Conservation (phyloP, 2,329 filamentous ascomycete species). For the Colletotrichum lini region DNA sequence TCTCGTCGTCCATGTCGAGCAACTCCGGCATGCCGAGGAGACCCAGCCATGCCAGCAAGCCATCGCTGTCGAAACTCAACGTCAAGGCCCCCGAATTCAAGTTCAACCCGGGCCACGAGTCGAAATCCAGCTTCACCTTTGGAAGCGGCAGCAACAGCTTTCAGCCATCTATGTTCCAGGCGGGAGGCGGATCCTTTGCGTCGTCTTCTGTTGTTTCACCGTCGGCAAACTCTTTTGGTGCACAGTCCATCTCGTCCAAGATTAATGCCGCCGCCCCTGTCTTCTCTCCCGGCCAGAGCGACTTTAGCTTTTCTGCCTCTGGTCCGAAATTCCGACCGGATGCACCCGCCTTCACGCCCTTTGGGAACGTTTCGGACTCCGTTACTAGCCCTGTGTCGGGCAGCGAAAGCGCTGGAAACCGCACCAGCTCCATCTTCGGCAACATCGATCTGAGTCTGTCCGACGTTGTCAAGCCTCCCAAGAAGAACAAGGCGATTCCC, state of each 20-base stretch:
- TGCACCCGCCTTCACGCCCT: constrained; percentile 82
- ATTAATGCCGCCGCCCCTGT: constrained; percentile 79
- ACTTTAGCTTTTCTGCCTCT: constrained; percentile 78
- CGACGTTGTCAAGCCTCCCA: constrained; percentile 75
- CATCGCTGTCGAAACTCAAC: constrained; percentile 85
- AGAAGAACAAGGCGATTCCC: constrained; percentile 86
- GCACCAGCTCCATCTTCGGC: constrained; percentile 74
- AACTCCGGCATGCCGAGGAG: constrained; percentile 54
- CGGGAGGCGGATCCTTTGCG: constrained; percentile 49
- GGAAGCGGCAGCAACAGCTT: constrained; percentile 58
- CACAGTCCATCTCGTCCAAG: constrained; percentile 60
- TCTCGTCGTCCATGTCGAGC: constrained; percentile 55
- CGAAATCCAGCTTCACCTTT: constrained; percentile 68
- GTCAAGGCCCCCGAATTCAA: constrained; percentile 92
- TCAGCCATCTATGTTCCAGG: constrained; percentile 65
- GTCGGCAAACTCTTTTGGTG: constrained; percentile 57
- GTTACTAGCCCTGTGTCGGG: constrained; percentile 63
- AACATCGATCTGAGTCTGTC: constrained; percentile 75
- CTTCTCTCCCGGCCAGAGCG: constrained; percentile 77
- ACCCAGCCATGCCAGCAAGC: constrained; percentile 76
- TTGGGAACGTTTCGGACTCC: constrained; percentile 62
- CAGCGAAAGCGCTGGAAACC: constrained; percentile 58
- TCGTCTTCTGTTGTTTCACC: constrained; percentile 53
- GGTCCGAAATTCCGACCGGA: constrained; percentile 81
- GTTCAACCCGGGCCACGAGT: constrained; percentile 72